Evolutionary conservation across 495 filamentous ascomycete genomes (phyloP), one percentile per base, ranked within the genome.

Genomic region (Podospora pseudocomata): DNA sequence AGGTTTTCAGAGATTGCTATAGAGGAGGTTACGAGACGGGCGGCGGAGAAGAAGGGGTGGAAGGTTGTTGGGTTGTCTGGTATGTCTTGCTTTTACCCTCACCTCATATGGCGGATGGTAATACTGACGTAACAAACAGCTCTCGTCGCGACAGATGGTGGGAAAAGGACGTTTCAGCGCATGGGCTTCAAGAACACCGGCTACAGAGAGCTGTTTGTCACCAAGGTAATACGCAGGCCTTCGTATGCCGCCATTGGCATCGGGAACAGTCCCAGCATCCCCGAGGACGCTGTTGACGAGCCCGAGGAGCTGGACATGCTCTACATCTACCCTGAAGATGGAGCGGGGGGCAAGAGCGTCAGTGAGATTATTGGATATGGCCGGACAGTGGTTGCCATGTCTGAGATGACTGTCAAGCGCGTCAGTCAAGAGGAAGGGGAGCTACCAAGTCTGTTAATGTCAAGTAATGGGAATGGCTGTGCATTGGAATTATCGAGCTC

Each of bases 1-100:
- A 15, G 70, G 19, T 79, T 76, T 68, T 65, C 73, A 0, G 72
- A 73, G 60, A 44, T 71, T 53, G 75, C 71, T 0, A 26, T 79
- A 26, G 67, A 68, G 3, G 71, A 75, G 57, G 67, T 75, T 2
- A 23, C 65, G 59, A 49, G 64, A 4, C 65, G 73, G 32, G 74
- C 56, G 20, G 55, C 19, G 34, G 62, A 16, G 15, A 60, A 19
- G 44, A 34, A 3, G 30, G 58, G 54, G 1, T 79, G 77, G 77
- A 67, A 56, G 44, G 64, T 79, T 53, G 27, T 75, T 60, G 77
- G 77, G 0, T 53, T 71, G 5, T 79, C 77, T 53, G 77, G 77
- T 77, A 39, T 30, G 68, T 30, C 4, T 44, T 15, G 59, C 4
- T 19, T 18, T 58, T 9, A 18, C 49, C 23, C 5, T 66, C 56